Conservation (phyloP, 1,284 basidiomycete genomes). For the Cryptococcus depauperatus region DNA sequence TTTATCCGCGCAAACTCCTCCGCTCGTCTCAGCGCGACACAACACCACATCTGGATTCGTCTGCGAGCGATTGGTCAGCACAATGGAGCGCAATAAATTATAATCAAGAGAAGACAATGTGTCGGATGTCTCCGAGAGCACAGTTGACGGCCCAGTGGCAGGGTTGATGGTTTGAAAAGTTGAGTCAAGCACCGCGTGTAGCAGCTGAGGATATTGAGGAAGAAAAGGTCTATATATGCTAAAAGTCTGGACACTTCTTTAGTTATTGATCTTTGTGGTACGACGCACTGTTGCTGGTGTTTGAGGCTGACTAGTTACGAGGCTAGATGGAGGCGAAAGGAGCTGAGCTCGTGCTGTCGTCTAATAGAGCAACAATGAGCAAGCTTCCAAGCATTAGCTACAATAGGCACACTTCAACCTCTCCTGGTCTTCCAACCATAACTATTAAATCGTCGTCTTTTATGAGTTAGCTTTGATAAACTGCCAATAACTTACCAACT, state of each 20-base stretch:
- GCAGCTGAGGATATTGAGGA: not conserved
- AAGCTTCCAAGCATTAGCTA: not conserved
- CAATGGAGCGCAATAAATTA: constrained; percentile 22
- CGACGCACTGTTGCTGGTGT: constrained; percentile 6
- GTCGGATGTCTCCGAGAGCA: not conserved
- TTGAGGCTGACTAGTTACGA: not conserved
- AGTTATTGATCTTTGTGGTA: not conserved
- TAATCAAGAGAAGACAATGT: not conserved
- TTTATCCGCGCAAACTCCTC: constrained; percentile 34
- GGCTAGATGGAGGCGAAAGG: not conserved
- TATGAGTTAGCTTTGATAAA: not conserved
- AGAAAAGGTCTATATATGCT: constrained; percentile 29
- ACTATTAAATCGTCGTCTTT: not conserved
- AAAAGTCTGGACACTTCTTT: constrained; percentile 11
- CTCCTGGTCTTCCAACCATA: not conserved
- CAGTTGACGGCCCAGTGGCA: constrained; percentile 8
- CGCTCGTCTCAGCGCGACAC: constrained; percentile 31
- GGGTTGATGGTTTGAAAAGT: constrained; percentile 10
- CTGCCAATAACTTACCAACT: not conserved
- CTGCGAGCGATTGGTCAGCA: constrained; percentile 33
- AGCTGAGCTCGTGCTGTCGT: not conserved
- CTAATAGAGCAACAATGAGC: no score
- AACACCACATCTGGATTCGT: constrained; percentile 19
- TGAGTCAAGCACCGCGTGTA: not conserved
- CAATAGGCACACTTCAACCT: not conserved